Base-by-base conservation (phyloP, 1,139 yeast genomes). In the Nakaseomyces uthaithaninus region DNA sequence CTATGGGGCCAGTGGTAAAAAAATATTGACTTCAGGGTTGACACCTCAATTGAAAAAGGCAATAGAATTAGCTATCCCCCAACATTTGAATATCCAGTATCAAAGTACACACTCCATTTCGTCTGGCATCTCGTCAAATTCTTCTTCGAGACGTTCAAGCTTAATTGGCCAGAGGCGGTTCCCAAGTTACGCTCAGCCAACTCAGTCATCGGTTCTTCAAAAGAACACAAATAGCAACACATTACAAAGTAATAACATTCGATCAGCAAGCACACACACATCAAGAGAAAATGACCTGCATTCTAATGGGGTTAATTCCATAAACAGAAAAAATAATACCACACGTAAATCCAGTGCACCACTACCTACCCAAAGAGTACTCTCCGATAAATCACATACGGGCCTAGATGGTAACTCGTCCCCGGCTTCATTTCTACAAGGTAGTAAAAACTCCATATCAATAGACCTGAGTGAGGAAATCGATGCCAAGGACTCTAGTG, bases 1-100 rank as follows among this genome's bases (percentile, higher is more conserved):
- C 2, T 75, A 71, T 63, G 74, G 79, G 0, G 54, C 55, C 1
- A 65, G 65, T 5, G 71, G 67, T 1, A 63, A 60, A n/a, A 45
- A 47, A 10, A 48, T 74, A 6, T 52, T 72, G 27, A 54, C 54
- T 6, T 83, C 63, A 40, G 45, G 65, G 1, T 47, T 54, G 16
- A 44, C 55, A 1, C 37, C 45, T 7, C 74, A 72, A 27, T 72
- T 77, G 0, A 73, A 70, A 39, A 69, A 67, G 42, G 71, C 86
- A 1, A 60, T 83, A 8, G 75, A 75, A 28, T 67, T 77, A 48
- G 67, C 80, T 0, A 73, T 66, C 40, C 83, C 84, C 4, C 46
- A 41, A 3, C 58, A 63, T 39, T 44, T 64, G 27, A 39, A 51
- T 22, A 50, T 56, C 12, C 43, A 51, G 27, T 57, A 56, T 26